Conservation (phyloP, 768 basidiomycete genomes). For the Suillus brevipes region DNA sequence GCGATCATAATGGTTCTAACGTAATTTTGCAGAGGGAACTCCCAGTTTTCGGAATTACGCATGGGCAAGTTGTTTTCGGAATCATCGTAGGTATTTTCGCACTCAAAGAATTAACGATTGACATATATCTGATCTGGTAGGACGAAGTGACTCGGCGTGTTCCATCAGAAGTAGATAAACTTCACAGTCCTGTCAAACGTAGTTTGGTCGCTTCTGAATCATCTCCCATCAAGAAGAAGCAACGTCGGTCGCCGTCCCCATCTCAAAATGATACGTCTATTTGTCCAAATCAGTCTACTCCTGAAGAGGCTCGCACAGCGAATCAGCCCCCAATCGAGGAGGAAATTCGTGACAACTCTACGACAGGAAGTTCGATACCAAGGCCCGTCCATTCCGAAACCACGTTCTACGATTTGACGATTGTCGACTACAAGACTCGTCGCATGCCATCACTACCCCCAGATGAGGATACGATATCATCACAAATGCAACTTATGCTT, state of each 20-base stretch:
- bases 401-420: conserved; percentile 35
- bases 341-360: neutral
- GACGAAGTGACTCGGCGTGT: conserved; percentile 46
- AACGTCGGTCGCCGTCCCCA: conserved; percentile 19
- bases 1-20: neutral
- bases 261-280: conserved; percentile 19
- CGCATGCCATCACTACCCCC: conserved; percentile 48
- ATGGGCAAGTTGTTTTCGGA: conserved; percentile 65
- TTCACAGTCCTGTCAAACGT: conserved; percentile 13
- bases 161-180: conserved; percentile 7
- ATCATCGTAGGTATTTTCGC: conserved; percentile 56
- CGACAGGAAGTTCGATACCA: neutral
- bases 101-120: neutral
- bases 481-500: conserved; percentile 75
- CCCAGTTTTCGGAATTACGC: conserved; percentile 77
- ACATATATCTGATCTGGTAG: conserved; percentile 33
- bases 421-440: conserved; percentile 76
- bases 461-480: conserved; percentile 54
- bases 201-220: conserved; percentile 19
- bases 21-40: conserved; percentile 63
- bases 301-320: neutral
- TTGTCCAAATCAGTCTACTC: neutral
- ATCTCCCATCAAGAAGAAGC: conserved; percentile 31
- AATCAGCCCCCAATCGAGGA: neutral
- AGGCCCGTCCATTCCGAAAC: neutral